A percentile compares a stretch with the other conserved stretches of the same genome.
These are phyloP conservation scores for Knoxdaviesia capensis DNA, from an alignment of 2,329 filamentous ascomycete genomes.

Conservation along the genomic window DNA sequence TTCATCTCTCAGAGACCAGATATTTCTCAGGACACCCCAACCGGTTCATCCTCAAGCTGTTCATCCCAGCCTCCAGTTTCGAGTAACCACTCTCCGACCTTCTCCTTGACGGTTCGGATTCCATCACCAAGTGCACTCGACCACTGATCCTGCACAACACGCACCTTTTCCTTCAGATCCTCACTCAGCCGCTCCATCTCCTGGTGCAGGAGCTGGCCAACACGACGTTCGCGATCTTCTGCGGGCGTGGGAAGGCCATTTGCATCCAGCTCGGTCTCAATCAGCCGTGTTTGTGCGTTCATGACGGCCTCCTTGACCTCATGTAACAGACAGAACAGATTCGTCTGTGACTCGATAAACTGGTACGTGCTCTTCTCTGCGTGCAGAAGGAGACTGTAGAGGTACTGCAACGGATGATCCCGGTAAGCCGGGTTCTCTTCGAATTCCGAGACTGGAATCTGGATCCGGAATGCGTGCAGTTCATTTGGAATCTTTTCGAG, in stretches of 20 bases:
- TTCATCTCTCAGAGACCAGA: conserved; percentile 4
- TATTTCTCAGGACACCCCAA: conserved; percentile 20
- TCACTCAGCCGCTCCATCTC: conserved; percentile 57
- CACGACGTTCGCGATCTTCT: conserved; percentile 17
- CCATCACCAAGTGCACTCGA: conserved; percentile 63
- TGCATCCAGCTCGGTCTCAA: conserved; percentile 41
- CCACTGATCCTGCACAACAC: conserved; percentile 83
- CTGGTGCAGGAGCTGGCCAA: conserved; percentile 36
- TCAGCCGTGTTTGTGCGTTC: conserved; percentile 43
- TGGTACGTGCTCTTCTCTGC: conserved; percentile 88
- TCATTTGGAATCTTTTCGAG: conserved; percentile 57
- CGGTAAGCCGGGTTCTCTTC: conserved; percentile 72
- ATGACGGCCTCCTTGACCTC: conserved; percentile 71
- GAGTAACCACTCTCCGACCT: conserved; percentile 53
- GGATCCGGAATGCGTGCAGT: conserved; percentile 42
- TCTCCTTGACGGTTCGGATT: conserved; percentile 51
- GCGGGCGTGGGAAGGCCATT: conserved; percentile 12
- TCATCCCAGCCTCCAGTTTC: conserved; percentile 81
- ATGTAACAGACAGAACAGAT: conserved; percentile 73
- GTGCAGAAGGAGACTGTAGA: conserved; percentile 68
- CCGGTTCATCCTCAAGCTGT: conserved; percentile 36
- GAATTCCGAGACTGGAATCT: conserved; percentile 61
- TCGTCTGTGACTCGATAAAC: conserved; percentile 89
- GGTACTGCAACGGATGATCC: conserved; percentile 69
- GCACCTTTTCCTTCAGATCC: conserved; percentile 85